Percentiles rank a stretch among this genome's conserved stretches.
Evolutionary conservation across 495 filamentous ascomycete species (phyloP).

Genomic region (Podospora pseudopauciseta): DNA sequence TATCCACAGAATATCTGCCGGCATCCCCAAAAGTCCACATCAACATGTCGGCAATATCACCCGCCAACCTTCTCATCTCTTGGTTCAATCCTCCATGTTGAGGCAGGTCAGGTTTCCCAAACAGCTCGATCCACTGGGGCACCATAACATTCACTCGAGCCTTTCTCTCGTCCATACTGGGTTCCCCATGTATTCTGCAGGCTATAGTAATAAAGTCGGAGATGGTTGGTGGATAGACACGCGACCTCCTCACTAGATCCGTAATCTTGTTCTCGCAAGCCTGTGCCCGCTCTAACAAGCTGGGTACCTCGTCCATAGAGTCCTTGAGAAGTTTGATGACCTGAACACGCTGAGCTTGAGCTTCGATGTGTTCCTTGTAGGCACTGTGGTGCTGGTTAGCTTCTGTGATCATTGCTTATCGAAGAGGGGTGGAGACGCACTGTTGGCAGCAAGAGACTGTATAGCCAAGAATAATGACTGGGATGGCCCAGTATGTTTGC

Average conservation of each 20-base stretch:
- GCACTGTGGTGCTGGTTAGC: neutral
- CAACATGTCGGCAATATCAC: too few species aligned
- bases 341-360: neutral
- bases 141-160: neutral
- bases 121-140: neutral
- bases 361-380: neutral
- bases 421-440: neutral
- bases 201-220: neutral
- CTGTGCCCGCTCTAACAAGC: neutral
- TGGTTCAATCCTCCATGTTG: neutral
- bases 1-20: too few species aligned
- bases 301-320: neutral
- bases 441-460: neutral
- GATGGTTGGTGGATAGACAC: neutral
- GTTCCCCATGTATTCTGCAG: neutral
- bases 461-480: neutral
- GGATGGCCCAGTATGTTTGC: neutral
- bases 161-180: neutral
- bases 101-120: neutral
- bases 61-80: neutral
- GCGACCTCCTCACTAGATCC: neutral
- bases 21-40: too few species aligned
- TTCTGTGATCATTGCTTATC: neutral
- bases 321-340: neutral
- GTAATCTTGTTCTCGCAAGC: neutral